Percentiles rank a stretch among this genome's conserved stretches.
Evolutionary conservation across 768 basidiomycete species (phyloP).

Genomic region (Suillus tomentosus): DNA sequence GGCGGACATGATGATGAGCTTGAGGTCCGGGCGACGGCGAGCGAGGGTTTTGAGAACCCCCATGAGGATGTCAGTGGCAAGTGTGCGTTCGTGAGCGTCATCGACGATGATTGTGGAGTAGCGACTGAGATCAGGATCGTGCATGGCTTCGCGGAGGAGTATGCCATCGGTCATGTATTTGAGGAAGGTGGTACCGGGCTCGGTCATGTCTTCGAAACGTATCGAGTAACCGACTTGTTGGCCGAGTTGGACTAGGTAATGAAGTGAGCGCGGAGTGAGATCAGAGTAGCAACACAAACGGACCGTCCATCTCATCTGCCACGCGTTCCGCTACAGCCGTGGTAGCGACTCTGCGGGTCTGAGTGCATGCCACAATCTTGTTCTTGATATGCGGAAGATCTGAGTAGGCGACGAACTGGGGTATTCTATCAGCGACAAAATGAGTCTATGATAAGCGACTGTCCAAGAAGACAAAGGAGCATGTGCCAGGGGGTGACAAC

Average conservation of each 20-base stretch:
- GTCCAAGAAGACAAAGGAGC: conserved; percentile 23
- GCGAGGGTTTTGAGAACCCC: conserved; percentile 88
- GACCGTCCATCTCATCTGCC: conserved; percentile 98
- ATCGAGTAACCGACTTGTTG: conserved; percentile 97
- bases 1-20: conserved; percentile 98
- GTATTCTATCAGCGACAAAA: conserved; percentile 64
- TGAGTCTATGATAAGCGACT: conserved; percentile 28
- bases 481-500: conserved; percentile 34
- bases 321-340: conserved; percentile 99
- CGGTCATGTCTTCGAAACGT: conserved; percentile 85
- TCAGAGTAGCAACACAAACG: conserved; percentile 30
- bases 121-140: conserved; percentile 82
- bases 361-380: conserved; percentile 94
- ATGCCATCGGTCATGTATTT: conserved; percentile 99
- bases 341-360: conserved; percentile 93
- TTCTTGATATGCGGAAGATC: conserved; percentile 90
- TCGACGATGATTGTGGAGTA: conserved; percentile 99
- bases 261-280: conserved; percentile 5
- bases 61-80: conserved; percentile 99
- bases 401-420: conserved; percentile 93
- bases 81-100: conserved; percentile 97
- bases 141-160: conserved; percentile 98
- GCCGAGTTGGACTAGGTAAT: conserved; percentile 75
- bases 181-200: conserved; percentile 92
- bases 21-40: conserved; percentile 81